Evolutionary conservation across 2,329 filamentous ascomycete species (phyloP).

Genomic region (Ploettnerulaceae sp.): DNA sequence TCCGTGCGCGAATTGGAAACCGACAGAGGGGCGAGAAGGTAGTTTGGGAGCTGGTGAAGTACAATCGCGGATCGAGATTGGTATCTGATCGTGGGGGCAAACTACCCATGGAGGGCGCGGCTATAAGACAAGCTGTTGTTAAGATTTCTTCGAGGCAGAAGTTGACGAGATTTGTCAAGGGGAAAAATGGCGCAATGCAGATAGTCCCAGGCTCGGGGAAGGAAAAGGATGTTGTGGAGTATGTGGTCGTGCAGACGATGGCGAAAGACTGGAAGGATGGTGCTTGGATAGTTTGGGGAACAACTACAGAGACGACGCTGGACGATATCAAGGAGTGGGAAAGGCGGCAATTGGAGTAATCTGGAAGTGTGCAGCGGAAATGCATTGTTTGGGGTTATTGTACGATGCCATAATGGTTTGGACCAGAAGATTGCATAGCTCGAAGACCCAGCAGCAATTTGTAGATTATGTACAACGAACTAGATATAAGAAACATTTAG

Average conservation of each 20-base stretch:
- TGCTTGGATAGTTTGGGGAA: slow-evolving; percentile 64
- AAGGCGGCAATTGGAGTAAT: slow-evolving; percentile 7
- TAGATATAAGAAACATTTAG: neutral
- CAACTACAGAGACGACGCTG: slow-evolving; percentile 49
- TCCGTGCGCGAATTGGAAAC: slow-evolving; percentile 49
- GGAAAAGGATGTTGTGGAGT: slow-evolving; percentile 54
- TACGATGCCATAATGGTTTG: neutral
- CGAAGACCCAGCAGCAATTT: neutral
- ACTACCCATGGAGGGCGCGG: slow-evolving; percentile 41
- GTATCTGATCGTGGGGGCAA: slow-evolving; percentile 49
- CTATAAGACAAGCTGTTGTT: slow-evolving; percentile 56
- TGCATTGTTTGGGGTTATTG: neutral
- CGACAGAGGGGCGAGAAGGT: slow-evolving; percentile 44
- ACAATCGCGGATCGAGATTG: slow-evolving; percentile 37
- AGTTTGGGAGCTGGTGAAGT: slow-evolving; percentile 51
- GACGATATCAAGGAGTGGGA: slow-evolving; percentile 25
- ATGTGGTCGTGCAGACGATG: slow-evolving; percentile 56
- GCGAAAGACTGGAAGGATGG: slow-evolving; percentile 39
- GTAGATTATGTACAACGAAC: slow-evolving; percentile 1
- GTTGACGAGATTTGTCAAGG: slow-evolving; percentile 37
- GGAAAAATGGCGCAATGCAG: slow-evolving; percentile 35
- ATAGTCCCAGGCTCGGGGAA: slow-evolving; percentile 44
- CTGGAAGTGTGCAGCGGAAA: neutral
- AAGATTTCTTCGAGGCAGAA: slow-evolving; percentile 53
- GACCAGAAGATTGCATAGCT: neutral